Percentiles rank a stretch among this genome's conserved stretches.
Evolutionary conservation across 2,329 filamentous ascomycete genomes (phyloP).

Genomic region (Alternaria sp.): DNA sequence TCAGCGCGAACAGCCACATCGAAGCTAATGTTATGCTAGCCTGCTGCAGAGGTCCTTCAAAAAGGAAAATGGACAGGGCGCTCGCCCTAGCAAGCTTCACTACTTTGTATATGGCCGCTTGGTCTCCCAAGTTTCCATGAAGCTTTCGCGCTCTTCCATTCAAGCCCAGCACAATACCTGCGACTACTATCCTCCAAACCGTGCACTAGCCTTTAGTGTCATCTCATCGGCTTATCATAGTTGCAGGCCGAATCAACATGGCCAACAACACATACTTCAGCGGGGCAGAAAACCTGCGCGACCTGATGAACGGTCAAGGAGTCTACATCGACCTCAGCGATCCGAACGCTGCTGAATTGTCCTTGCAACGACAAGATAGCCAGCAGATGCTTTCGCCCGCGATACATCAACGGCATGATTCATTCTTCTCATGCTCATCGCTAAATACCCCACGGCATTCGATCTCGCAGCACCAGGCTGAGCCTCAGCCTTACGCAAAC

Average conservation of each 20-base stretch:
- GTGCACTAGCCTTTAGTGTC: conserved; percentile 1
- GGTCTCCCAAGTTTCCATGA: background rate
- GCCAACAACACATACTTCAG: conserved; percentile 1
- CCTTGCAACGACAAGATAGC: conserved; percentile 11
- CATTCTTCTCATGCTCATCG: conserved; percentile 21
- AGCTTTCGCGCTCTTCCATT: background rate
- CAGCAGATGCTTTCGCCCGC: conserved; percentile 20
- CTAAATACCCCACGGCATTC: conserved; percentile 1
- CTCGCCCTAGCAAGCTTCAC: conserved; percentile 2
- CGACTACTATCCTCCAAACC: background rate
- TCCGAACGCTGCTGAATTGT: conserved; percentile 8
- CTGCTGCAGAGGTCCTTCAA: conserved; percentile 18
- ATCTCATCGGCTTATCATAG: background rate
- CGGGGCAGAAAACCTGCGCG: conserved; percentile 11
- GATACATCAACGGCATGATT: conserved; percentile 22
- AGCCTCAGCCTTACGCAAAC: conserved; percentile 29
- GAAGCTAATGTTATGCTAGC: conserved; percentile 18
- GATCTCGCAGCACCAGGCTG: conserved; percentile 23
- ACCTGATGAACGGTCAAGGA: conserved; percentile 6
- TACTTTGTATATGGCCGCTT: conserved; percentile 16
- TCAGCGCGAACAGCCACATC: conserved; percentile 15
- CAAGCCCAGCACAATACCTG: background rate
- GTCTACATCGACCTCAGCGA: background rate
- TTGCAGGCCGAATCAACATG: conserved; percentile 1
- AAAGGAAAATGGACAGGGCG: background rate